Percentiles rank a stretch among this genome's conserved stretches.
These are phyloP conservation scores for Botryobasidium botryosum DNA, from an alignment of 768 basidiomycete genomes.

Conservation along the genomic window DNA sequence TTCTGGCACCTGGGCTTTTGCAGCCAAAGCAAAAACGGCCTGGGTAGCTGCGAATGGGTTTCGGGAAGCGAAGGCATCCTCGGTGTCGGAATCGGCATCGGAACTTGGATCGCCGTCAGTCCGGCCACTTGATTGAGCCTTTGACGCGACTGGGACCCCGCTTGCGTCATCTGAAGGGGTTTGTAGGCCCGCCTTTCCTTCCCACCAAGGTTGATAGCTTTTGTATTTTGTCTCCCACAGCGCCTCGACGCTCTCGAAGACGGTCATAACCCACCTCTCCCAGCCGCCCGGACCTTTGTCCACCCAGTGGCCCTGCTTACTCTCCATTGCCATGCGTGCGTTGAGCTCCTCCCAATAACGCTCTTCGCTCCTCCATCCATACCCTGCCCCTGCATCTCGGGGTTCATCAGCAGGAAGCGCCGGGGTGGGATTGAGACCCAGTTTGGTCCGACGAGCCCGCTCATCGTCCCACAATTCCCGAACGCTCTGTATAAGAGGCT, in stretches of 20 bases:
- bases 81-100: constrained; percentile 8
- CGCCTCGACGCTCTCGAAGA: constrained; percentile 79
- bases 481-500: constrained; percentile 73
- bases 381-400: constrained; percentile 37
- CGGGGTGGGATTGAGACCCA: constrained; percentile 57
- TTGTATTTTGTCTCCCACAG: constrained; percentile 57
- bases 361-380: constrained; percentile 50
- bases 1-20: background rate
- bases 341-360: constrained; percentile 54
- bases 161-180: too few species aligned
- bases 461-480: constrained; percentile 97
- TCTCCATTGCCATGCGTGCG: constrained; percentile 38
- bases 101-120: too few species aligned
- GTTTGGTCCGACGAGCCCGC: constrained; percentile 45
- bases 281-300: constrained; percentile 26
- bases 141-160: too few species aligned
- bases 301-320: constrained; percentile 15
- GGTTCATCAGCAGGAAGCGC: constrained; percentile 50
- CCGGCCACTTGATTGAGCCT: too few species aligned
- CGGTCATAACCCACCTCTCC: constrained; percentile 67
- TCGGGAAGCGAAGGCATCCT: too few species aligned
- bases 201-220: too few species aligned
- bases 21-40: too few species aligned
- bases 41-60: too few species aligned
- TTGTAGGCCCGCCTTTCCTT: too few species aligned